These are phyloP conservation scores for Trypanosoma cruzi DNA, from an alignment of 208 protist genomes.

Conservation along the genomic window DNA sequence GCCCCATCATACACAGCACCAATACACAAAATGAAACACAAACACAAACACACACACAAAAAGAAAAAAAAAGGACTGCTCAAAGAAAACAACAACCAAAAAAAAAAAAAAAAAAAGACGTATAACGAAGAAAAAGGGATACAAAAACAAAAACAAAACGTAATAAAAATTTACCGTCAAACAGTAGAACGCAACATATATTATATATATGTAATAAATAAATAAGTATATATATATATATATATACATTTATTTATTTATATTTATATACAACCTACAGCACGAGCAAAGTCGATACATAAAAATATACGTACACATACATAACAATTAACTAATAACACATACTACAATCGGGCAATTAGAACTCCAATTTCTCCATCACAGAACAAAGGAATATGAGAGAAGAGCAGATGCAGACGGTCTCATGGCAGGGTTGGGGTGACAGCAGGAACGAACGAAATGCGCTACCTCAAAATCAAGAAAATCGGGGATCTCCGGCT, in stretches of 20 bases:
- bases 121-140: background rate
- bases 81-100: constrained; percentile 8
- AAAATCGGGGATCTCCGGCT: constrained; percentile 55
- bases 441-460: constrained; percentile 55
- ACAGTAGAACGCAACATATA: background rate
- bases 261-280: too few relatives aligned
- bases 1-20: background rate
- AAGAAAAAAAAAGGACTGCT: background rate
- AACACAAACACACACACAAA: background rate
- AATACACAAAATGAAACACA: constrained; percentile 1
- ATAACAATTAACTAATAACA: background rate
- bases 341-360: background rate
- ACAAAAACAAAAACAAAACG: background rate
- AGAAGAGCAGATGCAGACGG: constrained; percentile 59
- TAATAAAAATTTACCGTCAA: background rate
- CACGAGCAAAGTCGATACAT: background rate
- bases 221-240: constrained; percentile 2
- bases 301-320: background rate
- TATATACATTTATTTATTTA: too few relatives aligned
- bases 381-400: constrained; percentile 58
- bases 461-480: constrained; percentile 52
- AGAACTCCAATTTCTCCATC: constrained; percentile 1
- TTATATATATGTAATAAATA: background rate
- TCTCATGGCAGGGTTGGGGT: constrained; percentile 49
- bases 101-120: constrained; percentile 2